A percentile compares a stretch with the other conserved stretches of the same genome.
These are phyloP conservation scores for Irpex sp. DNA, from an alignment of 1,284 basidiomycete species.

Conservation along the genomic window DNA sequence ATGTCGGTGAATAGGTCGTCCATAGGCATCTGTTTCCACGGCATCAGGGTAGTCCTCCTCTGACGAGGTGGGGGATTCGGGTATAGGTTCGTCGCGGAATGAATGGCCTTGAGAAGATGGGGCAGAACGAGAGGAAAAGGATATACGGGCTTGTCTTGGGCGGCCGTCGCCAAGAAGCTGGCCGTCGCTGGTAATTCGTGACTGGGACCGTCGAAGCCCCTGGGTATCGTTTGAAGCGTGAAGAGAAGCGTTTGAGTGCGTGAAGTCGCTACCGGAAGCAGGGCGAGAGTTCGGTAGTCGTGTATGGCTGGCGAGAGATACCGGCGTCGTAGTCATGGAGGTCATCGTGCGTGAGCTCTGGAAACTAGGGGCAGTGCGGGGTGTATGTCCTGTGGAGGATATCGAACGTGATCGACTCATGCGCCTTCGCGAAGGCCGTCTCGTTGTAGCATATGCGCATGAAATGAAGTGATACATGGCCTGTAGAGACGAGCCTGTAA, in stretches of 20 bases:
- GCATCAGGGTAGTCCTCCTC: slow-evolving; percentile 15
- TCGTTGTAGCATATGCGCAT: slow-evolving; percentile 26
- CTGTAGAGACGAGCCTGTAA: slow-evolving; percentile 21
- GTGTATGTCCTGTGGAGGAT: slow-evolving; percentile 14
- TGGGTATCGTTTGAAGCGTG: slow-evolving; percentile 4
- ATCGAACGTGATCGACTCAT: slow-evolving; percentile 19
- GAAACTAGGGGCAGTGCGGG: slow-evolving; percentile 15
- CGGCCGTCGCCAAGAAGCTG: neutral
- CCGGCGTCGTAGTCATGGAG: slow-evolving; percentile 17
- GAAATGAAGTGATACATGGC: slow-evolving; percentile 30
- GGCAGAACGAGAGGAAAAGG: neutral
- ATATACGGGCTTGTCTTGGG: neutral
- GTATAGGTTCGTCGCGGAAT: slow-evolving; percentile 5
- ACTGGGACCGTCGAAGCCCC: slow-evolving; percentile 6
- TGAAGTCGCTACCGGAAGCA: slow-evolving; percentile 13
- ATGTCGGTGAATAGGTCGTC: slow-evolving; percentile 11
- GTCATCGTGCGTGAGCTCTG: slow-evolving; percentile 20
- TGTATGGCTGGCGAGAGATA: slow-evolving; percentile 12
- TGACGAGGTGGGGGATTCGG: slow-evolving; percentile 17
- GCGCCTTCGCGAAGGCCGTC: slow-evolving; percentile 22
- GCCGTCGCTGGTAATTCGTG: slow-evolving; percentile 5
- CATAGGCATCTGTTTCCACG: slow-evolving; percentile 11
- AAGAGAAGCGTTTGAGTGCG: slow-evolving; percentile 10
- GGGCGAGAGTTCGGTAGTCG: slow-evolving; percentile 5
- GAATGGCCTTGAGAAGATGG: neutral